Percentiles rank a stretch among this genome's conserved stretches.
Evolutionary conservation across 176 grass and related monocot genomes (phyloP).

Genomic region (Thalia dealbata): DNA sequence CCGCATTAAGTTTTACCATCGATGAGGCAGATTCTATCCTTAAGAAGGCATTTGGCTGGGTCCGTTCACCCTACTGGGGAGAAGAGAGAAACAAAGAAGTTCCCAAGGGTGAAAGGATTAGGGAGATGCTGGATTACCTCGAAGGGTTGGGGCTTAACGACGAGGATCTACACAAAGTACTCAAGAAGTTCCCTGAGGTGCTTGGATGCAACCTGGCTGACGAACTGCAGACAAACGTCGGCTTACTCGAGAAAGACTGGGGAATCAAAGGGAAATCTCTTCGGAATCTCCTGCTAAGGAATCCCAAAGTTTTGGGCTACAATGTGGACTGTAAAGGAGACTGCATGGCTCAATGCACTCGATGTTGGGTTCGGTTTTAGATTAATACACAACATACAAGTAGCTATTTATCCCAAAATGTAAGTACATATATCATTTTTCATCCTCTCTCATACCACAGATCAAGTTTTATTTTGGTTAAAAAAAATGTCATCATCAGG

Average conservation of each 20-base stretch:
- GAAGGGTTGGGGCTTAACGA: slow-evolving; percentile 56
- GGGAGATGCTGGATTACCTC: slow-evolving; percentile 38
- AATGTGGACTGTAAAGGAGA: slow-evolving; percentile 87
- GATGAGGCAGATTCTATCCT: slow-evolving; percentile 59
- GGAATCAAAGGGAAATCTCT: slow-evolving; percentile 71
- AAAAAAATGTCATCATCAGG: neutral
- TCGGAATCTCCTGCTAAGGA: slow-evolving; percentile 58
- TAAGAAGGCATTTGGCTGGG: slow-evolving; percentile 81
- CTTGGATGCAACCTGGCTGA: slow-evolving; percentile 64
- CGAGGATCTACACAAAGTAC: slow-evolving; percentile 60
- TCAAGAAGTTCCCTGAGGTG: slow-evolving; percentile 92
- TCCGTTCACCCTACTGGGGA: slow-evolving; percentile 76
- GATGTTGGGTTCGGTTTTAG: slow-evolving; percentile 84
- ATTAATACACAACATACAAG: neutral
- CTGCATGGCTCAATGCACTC: slow-evolving; percentile 72
- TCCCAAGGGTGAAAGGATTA: slow-evolving; percentile 36
- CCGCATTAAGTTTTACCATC: slow-evolving; percentile 33
- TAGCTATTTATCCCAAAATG: neutral
- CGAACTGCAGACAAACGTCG: slow-evolving; percentile 61
- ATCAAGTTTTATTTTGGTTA: neutral
- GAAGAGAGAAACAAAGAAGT: slow-evolving; percentile 55
- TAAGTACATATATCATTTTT: neutral
- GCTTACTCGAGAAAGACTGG: slow-evolving; percentile 74
- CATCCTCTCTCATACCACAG: neutral
- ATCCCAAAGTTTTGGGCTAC: slow-evolving; percentile 89